phyloP scores from a whole-genome alignment of 1,284 basidiomycete genomes.

The Trichosporon sp. region DNA sequence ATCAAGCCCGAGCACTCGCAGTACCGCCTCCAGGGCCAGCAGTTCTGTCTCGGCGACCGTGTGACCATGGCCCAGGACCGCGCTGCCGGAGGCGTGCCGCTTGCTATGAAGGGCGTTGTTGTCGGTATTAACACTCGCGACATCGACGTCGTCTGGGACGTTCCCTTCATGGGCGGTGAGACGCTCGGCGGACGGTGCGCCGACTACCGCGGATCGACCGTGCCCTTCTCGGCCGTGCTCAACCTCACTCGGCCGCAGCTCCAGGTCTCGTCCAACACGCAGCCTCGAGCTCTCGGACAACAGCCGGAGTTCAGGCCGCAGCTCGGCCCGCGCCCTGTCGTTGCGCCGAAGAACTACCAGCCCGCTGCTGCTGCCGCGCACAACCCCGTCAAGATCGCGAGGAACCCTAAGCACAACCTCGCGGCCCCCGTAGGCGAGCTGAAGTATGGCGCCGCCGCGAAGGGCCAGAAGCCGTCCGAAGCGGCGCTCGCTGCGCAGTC shows the following conservation, averaged over 20 bases:
- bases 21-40: conserved; percentile 83
- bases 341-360: conserved; percentile 61
- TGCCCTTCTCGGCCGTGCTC: conserved; percentile 75
- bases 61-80: conserved; percentile 94
- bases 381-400: conserved; percentile 54
- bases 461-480: conserved; percentile 29
- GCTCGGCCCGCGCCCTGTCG: conserved; percentile 60
- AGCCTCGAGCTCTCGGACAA: conserved; percentile 40
- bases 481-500: conserved; percentile 7
- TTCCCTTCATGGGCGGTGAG: conserved; percentile 85
- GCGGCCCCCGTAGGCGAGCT: conserved; percentile 13
- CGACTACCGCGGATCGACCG: conserved; percentile 77
- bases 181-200: conserved; percentile 88
- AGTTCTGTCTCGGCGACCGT: conserved; percentile 87
- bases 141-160: conserved; percentile 97
- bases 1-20: conserved; percentile 88
- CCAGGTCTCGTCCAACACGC: conserved; percentile 55
- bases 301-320: conserved; percentile 58
- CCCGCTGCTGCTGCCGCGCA: conserved; percentile 45
- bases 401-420: conserved; percentile 52
- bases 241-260: conserved; percentile 80
- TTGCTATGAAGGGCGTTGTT: conserved; percentile 88
- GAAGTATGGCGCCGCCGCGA: conserved; percentile 43
- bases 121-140: conserved; percentile 78
- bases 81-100: conserved; percentile 72